Evolutionary conservation across 2,329 filamentous ascomycete genomes (phyloP), one percentile per base, ranked within the genome.

Genomic region (Xylariaceae sp.): DNA sequence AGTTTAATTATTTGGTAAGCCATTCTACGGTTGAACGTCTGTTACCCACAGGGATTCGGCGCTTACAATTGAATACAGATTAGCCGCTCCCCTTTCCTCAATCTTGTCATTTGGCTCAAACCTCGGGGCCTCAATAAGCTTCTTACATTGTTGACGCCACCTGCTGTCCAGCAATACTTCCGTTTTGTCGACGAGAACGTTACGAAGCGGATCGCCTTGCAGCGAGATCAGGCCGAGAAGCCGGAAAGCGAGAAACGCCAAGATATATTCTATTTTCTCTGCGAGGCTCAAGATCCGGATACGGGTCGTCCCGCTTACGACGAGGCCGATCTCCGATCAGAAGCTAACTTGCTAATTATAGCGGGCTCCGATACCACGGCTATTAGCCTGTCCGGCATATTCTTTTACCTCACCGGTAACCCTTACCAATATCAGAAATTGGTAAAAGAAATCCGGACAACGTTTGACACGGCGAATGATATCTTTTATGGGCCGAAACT

Each of bases 231-330:
- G 7, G 47, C 43, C 6, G 18, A 50, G 1, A 60, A 49, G 32
- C 54, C 59, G 0, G 64, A 67, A 32, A 6, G 1, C 2, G 52
- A 67, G 18, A 49, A 50, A 5, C 65, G 66, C 16, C 54, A 62
- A 19, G 63, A 67, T 44, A 53, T 67, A 14, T 67, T 69, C 44
- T 57, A 67, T 44, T 67, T 64, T 45, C 19, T 67, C 0, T 47
- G 21, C 21, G 45, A 63, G 29, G 65, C 65, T 19, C 54, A 45
- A 4, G 56, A 65, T 16, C 57, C 63, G 2, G 52, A 54, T 12
- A 65, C 64, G 0, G 54, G 54, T 14, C 40, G 10, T 1, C 54
- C 26, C 0, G 63, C 52, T 0, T 68, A 67, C 16, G 37, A 41
- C 18, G 59, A 66, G 12, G 9, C 3, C 1, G 59, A 65, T 0